phyloP scores from a whole-genome alignment of 2,329 filamentous ascomycete species.

The Fusarium sublunatum region DNA sequence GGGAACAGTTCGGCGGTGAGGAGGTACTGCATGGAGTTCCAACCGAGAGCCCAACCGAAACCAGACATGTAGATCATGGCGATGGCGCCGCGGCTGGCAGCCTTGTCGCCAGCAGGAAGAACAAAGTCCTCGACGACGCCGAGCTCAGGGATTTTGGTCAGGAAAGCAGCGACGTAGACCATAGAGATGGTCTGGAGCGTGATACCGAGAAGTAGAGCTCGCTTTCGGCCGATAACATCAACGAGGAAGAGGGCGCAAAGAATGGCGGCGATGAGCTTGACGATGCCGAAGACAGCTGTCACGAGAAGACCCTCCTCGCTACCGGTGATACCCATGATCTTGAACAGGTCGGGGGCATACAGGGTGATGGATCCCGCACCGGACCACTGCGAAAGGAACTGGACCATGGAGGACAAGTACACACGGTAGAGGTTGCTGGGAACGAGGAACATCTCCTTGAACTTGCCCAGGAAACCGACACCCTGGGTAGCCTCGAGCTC shows the following conservation, averaged over 20 bases:
- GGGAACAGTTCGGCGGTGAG: constrained; percentile 83
- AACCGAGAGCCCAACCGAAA: constrained; percentile 76
- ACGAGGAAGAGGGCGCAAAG: constrained; percentile 81
- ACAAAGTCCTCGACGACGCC: constrained; percentile 61
- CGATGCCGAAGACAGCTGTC: constrained; percentile 79
- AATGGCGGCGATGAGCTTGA: constrained; percentile 76
- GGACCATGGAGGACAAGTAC: constrained; percentile 74
- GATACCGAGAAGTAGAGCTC: constrained; percentile 70
- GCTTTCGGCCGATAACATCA: constrained; percentile 81
- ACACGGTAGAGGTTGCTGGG: constrained; percentile 79
- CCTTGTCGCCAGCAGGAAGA: constrained; percentile 61
- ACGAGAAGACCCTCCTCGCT: constrained; percentile 76
- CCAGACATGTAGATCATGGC: constrained; percentile 79
- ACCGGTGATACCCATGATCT: constrained; percentile 75
- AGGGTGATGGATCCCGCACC: constrained; percentile 80
- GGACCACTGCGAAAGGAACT: constrained; percentile 79
- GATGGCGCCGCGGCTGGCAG: constrained; percentile 73
- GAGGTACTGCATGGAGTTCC: constrained; percentile 83
- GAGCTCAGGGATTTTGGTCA: constrained; percentile 70
- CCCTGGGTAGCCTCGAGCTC: constrained; percentile 79
- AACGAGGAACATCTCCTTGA: constrained; percentile 76
- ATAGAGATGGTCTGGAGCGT: constrained; percentile 69
- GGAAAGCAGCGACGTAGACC: constrained; percentile 71
- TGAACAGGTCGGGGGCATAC: constrained; percentile 80
- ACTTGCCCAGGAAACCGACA: constrained; percentile 69